Percentiles rank a stretch among this genome's conserved stretches.
These are phyloP conservation scores for Begonia peltatifolia DNA, from an alignment of 306 rosid genomes.

Conservation along the genomic window DNA sequence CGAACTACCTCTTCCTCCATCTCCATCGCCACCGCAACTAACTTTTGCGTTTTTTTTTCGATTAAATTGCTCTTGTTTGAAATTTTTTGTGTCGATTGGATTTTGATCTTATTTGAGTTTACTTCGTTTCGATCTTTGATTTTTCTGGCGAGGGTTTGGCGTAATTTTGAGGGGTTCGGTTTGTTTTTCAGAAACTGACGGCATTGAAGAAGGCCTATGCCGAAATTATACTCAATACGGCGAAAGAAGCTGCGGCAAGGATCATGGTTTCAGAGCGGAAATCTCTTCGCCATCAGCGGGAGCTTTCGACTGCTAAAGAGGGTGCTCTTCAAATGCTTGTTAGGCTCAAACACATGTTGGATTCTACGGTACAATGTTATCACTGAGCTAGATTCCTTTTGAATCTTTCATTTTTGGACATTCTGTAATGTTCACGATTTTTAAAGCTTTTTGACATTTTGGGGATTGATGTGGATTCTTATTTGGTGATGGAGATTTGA, in stretches of 20 bases:
- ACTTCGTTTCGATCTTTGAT: not conserved
- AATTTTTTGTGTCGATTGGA: not conserved
- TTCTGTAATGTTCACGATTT: no score
- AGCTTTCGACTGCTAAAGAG: slow-evolving; percentile 41
- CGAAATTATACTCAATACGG: slow-evolving; percentile 65
- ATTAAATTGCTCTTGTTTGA: not conserved
- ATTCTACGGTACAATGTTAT: slow-evolving; percentile 44
- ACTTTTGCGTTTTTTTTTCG: not conserved
- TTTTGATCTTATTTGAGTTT: not conserved
- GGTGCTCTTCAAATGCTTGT: slow-evolving; percentile 65
- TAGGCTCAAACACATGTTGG: slow-evolving; percentile 57
- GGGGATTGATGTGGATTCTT: not conserved
- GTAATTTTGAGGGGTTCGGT: not conserved
- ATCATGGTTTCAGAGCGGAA: slow-evolving; percentile 59
- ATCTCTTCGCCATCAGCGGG: slow-evolving; percentile 39
- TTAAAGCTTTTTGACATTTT: not conserved
- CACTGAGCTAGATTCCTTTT: slow-evolving; percentile 9
- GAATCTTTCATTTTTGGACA: not conserved
- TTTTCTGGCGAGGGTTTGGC: not conserved
- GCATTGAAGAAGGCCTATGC: slow-evolving; percentile 81
- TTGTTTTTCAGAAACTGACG: slow-evolving; percentile 54
- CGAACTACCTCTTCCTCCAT: not conserved
- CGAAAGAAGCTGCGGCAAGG: slow-evolving; percentile 76
- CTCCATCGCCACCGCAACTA: not conserved
- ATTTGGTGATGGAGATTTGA: no score